phyloP scores from a whole-genome alignment of 148 eudicot species.

The Cornus controversa region DNA sequence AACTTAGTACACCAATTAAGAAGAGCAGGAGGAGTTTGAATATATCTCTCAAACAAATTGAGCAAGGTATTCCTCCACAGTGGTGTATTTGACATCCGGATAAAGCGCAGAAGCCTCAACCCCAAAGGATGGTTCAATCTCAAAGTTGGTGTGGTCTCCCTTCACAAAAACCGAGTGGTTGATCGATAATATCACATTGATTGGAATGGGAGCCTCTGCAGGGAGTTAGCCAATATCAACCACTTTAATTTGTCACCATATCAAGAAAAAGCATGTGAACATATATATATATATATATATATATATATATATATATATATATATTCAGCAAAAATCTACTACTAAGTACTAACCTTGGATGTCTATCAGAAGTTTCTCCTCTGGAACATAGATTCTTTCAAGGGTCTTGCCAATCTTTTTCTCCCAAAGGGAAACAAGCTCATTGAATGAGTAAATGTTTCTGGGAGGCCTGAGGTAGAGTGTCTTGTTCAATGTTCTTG shows the following conservation, averaged over 20 bases:
- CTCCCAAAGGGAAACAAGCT: conserved; percentile 56
- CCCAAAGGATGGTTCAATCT: conserved; percentile 54
- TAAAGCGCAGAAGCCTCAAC: conserved; percentile 77
- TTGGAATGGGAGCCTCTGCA: conserved; percentile 54
- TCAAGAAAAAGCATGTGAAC: too few relatives aligned
- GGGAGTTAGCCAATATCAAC: background rate
- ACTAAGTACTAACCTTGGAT: conserved; percentile 26
- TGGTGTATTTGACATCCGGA: conserved; percentile 74
- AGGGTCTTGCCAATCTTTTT: conserved; percentile 46
- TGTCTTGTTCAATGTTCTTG: conserved; percentile 51
- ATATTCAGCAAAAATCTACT: too few relatives aligned
- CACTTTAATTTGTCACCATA: too few relatives aligned
- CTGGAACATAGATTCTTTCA: conserved; percentile 32
- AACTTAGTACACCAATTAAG: background rate
- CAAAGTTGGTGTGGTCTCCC: conserved; percentile 59
- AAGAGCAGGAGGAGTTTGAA: background rate
- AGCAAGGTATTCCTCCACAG: conserved; percentile 55
- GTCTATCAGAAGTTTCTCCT: conserved; percentile 38
- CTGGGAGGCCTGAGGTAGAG: conserved; percentile 40
- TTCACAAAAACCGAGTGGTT: conserved; percentile 51
- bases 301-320: too few relatives aligned
- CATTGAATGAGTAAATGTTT: conserved; percentile 39
- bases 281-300: too few relatives aligned
- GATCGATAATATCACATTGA: conserved; percentile 38
- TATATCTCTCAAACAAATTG: conserved; percentile 37